Conservation (phyloP, 2,329 filamentous ascomycete species). For the Neonectria sp. region DNA sequence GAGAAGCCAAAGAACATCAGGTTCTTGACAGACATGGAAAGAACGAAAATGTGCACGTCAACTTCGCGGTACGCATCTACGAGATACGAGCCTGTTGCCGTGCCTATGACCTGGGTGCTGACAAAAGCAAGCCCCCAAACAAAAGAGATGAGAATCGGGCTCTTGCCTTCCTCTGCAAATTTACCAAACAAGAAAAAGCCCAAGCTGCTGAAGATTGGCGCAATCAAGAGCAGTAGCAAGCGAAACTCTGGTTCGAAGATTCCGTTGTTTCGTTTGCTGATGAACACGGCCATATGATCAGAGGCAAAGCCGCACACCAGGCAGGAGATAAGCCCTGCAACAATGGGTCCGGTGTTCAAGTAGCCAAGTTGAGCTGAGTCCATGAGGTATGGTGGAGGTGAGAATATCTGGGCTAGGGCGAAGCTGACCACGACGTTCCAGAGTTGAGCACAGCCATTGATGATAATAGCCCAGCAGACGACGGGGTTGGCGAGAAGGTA, state of each 20-base stretch:
- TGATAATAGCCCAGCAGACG: not conserved
- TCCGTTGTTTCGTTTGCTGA: conserved; percentile 1
- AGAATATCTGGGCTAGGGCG: conserved; percentile 3
- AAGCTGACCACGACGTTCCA: not conserved
- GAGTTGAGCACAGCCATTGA: conserved; percentile 1
- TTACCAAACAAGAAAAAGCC: conserved; percentile 3
- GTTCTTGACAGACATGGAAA: conserved; percentile 2
- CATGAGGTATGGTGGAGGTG: not conserved
- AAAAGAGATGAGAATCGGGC: conserved; percentile 1
- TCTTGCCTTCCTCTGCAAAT: not conserved
- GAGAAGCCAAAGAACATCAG: conserved; percentile 1
- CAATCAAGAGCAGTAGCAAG: not conserved
- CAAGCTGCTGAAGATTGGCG: not conserved
- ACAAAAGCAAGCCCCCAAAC: conserved; percentile 2
- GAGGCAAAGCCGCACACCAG: not conserved
- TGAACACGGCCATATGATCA: not conserved
- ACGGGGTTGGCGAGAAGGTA: not conserved
- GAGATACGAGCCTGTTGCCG: not conserved
- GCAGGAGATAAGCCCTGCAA: not conserved
- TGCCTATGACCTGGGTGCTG: conserved; percentile 3
- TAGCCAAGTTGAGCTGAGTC: conserved; percentile 1
- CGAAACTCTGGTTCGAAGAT: conserved; percentile 1
- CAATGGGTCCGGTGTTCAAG: not conserved
- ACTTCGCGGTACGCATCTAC: conserved; percentile 3
- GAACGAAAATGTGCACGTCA: conserved; percentile 2